These are phyloP conservation scores for Fusarium floridanum DNA, from an alignment of 2,329 filamentous ascomycete species.

Conservation along the genomic window DNA sequence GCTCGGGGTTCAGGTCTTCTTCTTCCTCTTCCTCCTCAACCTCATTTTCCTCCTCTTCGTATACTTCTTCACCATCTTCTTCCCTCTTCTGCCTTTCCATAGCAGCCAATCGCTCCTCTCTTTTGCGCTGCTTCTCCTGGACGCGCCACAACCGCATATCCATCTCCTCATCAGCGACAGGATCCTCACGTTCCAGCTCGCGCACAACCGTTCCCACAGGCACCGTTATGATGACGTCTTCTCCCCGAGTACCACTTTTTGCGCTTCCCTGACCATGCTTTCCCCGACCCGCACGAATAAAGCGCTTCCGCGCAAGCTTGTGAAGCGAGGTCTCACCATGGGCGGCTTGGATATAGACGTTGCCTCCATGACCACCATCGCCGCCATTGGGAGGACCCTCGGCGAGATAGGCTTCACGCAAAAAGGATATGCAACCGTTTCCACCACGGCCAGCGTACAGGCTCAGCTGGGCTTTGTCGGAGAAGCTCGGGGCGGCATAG, in stretches of 20 bases:
- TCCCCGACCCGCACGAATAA: conserved; percentile 81
- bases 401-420: conserved; percentile 89
- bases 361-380: conserved; percentile 92
- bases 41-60: conserved; percentile 33
- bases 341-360: conserved; percentile 93
- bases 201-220: conserved; percentile 92
- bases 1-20: conserved; percentile 61
- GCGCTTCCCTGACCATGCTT: conserved; percentile 82
- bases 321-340: conserved; percentile 92
- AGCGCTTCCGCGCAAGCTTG: conserved; percentile 84
- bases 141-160: conserved; percentile 50
- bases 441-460: conserved; percentile 86
- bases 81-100: conserved; percentile 46
- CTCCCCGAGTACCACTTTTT: conserved; percentile 81
- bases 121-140: conserved; percentile 50
- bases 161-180: conserved; percentile 73
- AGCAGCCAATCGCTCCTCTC: conserved; percentile 52
- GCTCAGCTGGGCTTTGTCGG: conserved; percentile 84
- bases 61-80: conserved; percentile 30
- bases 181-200: conserved; percentile 84
- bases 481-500: conserved; percentile 85
- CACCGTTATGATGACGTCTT: conserved; percentile 89
- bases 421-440: conserved; percentile 93
- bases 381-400: conserved; percentile 95
- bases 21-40: conserved; percentile 52